Conservation (phyloP, 371 early-diverging fungal genomes). For the Apophysomyces elegans region DNA sequence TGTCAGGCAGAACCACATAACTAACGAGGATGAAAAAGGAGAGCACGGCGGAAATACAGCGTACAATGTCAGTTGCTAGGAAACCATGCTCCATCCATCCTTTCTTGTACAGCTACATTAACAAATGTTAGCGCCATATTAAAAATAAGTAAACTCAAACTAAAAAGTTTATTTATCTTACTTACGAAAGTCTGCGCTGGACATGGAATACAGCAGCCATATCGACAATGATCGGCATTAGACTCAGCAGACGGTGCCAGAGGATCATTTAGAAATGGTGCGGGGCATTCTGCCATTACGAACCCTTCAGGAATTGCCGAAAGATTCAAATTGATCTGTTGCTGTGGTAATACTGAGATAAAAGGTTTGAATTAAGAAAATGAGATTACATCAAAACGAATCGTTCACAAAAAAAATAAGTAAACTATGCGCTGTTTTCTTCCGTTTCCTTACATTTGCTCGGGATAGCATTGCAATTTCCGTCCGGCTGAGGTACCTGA, state of each 20-base stretch:
- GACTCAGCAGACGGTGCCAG: constrained; percentile 14
- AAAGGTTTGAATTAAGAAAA: background rate
- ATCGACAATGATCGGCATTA: constrained; percentile 19
- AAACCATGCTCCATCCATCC: constrained; percentile 44
- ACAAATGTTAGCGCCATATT: background rate
- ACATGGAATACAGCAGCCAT: constrained; percentile 38
- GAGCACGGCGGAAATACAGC: constrained; percentile 50
- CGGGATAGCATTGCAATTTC: constrained; percentile 43
- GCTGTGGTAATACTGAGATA: constrained; percentile 4
- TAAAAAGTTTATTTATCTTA: background rate
- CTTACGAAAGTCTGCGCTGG: constrained; percentile 32
- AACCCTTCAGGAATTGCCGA: constrained; percentile 26
- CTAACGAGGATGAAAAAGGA: constrained; percentile 53
- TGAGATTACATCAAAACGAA: too few relatives aligned
- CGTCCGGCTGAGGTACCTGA: constrained; percentile 39
- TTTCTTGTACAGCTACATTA: constrained; percentile 36
- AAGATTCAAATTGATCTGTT: constrained; percentile 19
- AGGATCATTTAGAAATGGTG: constrained; percentile 35
- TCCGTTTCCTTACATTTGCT: constrained; percentile 10
- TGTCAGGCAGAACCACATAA: constrained; percentile 57
- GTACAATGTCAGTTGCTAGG: constrained; percentile 44
- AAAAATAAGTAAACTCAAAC: background rate
- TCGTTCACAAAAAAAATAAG: background rate
- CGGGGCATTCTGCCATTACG: constrained; percentile 26
- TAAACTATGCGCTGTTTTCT: constrained; percentile 25